Conservation (phyloP, 2,329 filamentous ascomycete genomes). For the Trichoderma koningiopsis region DNA sequence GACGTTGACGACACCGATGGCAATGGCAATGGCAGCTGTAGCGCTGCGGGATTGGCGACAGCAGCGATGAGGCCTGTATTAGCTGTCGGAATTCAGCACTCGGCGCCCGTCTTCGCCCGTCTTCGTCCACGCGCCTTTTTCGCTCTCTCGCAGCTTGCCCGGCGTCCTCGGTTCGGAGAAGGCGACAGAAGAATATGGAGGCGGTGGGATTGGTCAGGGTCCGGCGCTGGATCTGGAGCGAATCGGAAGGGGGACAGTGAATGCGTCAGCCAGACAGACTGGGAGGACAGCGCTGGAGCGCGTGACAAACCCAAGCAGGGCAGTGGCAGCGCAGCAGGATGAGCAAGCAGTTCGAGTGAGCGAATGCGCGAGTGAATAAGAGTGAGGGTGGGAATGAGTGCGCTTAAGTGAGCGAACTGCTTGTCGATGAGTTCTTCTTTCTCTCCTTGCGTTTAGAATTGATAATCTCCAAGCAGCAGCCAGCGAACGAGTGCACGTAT, state of each 20-base stretch:
- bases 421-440: background rate
- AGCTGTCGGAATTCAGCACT: background rate
- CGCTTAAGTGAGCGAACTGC: background rate
- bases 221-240: background rate
- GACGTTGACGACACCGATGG: background rate
- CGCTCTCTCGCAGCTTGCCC: background rate
- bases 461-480: background rate
- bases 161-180: slow-evolving; percentile 29
- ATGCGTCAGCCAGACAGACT: slow-evolving; percentile 20
- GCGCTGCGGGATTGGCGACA: background rate
- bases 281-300: slow-evolving; percentile 4
- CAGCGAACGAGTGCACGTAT: background rate
- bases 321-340: background rate
- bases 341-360: background rate
- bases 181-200: slow-evolving; percentile 28
- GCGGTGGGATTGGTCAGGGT: slow-evolving; percentile 25
- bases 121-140: background rate
- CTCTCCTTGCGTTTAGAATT: background rate
- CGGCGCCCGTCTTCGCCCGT: background rate
- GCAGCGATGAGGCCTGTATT: no score
- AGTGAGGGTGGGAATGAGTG: background rate
- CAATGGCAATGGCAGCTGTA: background rate
- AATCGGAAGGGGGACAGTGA: slow-evolving; percentile 11
- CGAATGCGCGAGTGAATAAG: background rate
- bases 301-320: slow-evolving; percentile 14